Conservation (phyloP, 2,329 filamentous ascomycete genomes). For the Paecilomyces sp. region DNA sequence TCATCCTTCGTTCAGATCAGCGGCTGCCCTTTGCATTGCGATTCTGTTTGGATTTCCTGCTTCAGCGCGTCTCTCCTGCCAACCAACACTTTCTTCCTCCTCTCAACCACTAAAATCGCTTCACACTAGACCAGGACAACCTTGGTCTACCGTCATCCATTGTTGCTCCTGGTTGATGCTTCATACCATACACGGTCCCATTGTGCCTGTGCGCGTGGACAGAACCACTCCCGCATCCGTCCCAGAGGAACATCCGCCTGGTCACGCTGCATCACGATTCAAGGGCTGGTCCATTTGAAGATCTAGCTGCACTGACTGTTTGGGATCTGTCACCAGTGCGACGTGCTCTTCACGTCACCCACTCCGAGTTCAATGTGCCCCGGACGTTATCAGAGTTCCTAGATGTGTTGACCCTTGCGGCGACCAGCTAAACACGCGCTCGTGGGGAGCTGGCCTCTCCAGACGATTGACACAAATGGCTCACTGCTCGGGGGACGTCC, state of each 20-base stretch:
- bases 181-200: neutral
- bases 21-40: neutral
- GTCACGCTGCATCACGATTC: neutral
- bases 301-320: neutral
- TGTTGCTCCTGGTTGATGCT: neutral
- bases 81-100: neutral
- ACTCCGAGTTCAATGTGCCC: neutral
- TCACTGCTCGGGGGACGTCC: constrained; percentile 14
- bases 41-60: neutral
- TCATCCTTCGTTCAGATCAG: neutral
- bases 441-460: constrained; percentile 38
- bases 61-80: neutral
- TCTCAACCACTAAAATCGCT: neutral
- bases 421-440: constrained; percentile 13
- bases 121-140: neutral
- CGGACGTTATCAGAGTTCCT: neutral
- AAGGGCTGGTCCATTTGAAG: neutral
- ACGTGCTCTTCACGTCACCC: neutral
- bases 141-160: neutral
- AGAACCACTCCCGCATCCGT: neutral
- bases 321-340: neutral
- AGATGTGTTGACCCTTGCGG: neutral
- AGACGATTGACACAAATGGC: constrained; percentile 22
- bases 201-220: neutral
- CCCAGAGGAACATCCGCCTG: neutral